Percentiles rank a stretch among this genome's conserved stretches.
These are phyloP conservation scores for Teratosphaeria pseudoeucalypti DNA, from an alignment of 2,329 filamentous ascomycete genomes.

Conservation along the genomic window DNA sequence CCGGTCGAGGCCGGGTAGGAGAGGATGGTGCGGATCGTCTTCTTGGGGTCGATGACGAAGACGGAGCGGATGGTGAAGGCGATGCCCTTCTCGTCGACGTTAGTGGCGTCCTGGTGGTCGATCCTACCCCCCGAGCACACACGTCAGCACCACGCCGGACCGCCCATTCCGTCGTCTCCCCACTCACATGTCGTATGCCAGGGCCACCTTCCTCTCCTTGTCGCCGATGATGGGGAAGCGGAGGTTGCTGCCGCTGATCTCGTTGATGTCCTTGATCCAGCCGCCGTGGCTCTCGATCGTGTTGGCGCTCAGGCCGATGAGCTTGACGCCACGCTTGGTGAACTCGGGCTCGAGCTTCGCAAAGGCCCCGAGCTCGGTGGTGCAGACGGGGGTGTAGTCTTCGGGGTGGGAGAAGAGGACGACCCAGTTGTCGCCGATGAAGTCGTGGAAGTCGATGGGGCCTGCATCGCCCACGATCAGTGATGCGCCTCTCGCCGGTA, in stretches of 20 bases:
- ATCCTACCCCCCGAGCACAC: constrained; percentile 26
- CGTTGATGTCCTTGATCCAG: constrained; percentile 45
- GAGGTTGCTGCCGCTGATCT: constrained; percentile 39
- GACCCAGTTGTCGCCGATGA: constrained; percentile 60
- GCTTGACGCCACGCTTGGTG: constrained; percentile 50
- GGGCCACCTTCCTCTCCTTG: constrained; percentile 42
- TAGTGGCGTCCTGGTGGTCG: constrained; percentile 47
- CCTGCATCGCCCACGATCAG: not conserved
- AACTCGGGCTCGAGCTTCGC: constrained; percentile 55
- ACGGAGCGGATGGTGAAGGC: constrained; percentile 56
- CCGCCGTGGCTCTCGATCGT: constrained; percentile 40
- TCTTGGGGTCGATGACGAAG: constrained; percentile 56
- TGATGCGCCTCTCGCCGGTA: not conserved
- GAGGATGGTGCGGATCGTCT: constrained; percentile 53
- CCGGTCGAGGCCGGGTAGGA: constrained; percentile 54
- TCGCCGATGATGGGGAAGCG: constrained; percentile 45
- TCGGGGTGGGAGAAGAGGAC: constrained; percentile 62
- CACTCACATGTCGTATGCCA: constrained; percentile 42
- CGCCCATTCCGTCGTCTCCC: not conserved
- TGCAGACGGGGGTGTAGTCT: constrained; percentile 49
- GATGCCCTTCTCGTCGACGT: constrained; percentile 46
- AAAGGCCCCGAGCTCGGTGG: constrained; percentile 54
- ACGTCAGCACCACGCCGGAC: not conserved
- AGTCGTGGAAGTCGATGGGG: constrained; percentile 57
- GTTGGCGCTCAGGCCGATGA: constrained; percentile 48